These are phyloP conservation scores for Peronospora belbahrii DNA, from an alignment of 352 stramenopile species.

Conservation along the genomic window DNA sequence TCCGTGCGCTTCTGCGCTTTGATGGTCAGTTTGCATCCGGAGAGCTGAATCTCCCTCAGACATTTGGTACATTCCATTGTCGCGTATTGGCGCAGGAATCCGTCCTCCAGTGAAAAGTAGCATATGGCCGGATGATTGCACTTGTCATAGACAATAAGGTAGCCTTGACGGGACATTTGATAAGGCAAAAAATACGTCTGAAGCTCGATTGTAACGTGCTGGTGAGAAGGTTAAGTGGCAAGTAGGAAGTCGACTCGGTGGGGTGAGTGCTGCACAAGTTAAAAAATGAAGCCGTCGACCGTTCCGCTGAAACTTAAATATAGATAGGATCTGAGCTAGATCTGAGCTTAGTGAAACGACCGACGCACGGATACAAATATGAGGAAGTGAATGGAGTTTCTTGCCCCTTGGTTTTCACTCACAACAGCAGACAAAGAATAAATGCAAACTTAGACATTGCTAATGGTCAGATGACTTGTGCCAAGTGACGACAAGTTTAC, in stretches of 20 bases:
- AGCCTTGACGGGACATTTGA: conserved; percentile 75
- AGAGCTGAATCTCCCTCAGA: conserved; percentile 64
- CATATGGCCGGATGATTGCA: conserved; percentile 35
- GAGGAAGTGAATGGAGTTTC: conserved; percentile 8
- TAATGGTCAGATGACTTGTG: too few species aligned
- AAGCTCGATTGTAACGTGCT: conserved; percentile 10
- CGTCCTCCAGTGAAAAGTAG: conserved; percentile 79
- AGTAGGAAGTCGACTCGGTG: too few species aligned
- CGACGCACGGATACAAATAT: conserved; percentile 3
- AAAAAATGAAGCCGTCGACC: too few species aligned
- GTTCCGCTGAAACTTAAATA: conserved; percentile 15
- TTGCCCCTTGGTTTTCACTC: conserved; percentile 2
- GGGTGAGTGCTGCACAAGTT: background rate
- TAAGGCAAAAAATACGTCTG: background rate
- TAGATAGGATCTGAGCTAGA: conserved; percentile 4
- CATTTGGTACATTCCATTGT: conserved; percentile 30
- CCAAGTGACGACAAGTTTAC: too few species aligned
- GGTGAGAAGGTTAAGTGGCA: conserved; percentile 1
- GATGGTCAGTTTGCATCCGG: conserved; percentile 74
- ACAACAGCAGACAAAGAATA: conserved; percentile 1
- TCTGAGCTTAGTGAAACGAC: conserved; percentile 8
- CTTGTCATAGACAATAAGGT: conserved; percentile 73
- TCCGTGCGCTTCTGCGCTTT: conserved; percentile 71
- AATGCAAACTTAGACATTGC: background rate
- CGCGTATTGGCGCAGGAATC: conserved; percentile 67